Conservation (phyloP, 306 rosid species). For the Quercus berberidifolia region DNA sequence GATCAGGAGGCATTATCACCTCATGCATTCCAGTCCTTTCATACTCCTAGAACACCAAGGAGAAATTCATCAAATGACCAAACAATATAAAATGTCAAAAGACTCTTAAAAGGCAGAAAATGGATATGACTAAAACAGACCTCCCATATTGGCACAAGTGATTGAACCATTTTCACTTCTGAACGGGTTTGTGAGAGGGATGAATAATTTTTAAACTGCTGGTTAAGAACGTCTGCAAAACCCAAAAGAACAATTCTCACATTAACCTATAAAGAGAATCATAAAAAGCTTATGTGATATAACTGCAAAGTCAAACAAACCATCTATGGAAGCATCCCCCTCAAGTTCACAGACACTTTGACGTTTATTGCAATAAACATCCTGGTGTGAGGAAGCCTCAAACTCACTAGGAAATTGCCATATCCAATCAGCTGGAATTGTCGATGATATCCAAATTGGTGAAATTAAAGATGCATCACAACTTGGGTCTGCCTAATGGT, state of each 20-base stretch:
- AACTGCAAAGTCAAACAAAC: slow-evolving; percentile 46
- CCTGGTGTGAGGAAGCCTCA: no score
- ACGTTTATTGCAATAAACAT: no score
- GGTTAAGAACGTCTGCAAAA: slow-evolving; percentile 78
- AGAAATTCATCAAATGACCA: slow-evolving; percentile 15
- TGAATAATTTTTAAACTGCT: slow-evolving; percentile 67
- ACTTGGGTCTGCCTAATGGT: no score
- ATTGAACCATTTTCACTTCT: slow-evolving; percentile 66
- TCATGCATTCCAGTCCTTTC: no score
- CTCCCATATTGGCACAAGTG: no score
- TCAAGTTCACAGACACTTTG: slow-evolving; percentile 50
- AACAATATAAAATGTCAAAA: slow-evolving; percentile 8
- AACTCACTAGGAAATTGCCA: no score
- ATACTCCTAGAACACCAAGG: slow-evolving; percentile 2
- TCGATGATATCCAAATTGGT: no score
- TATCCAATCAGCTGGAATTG: no score
- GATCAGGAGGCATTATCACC: no score
- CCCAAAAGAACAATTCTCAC: slow-evolving; percentile 21
- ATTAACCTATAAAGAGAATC: slow-evolving; percentile 1
- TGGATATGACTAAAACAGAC: slow-evolving; percentile 18
- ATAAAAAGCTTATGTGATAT: not conserved
- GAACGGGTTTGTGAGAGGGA: slow-evolving; percentile 77
- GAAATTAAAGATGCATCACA: no score
- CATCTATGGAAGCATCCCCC: slow-evolving; percentile 74
- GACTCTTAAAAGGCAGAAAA: slow-evolving; percentile 11